These are phyloP conservation scores for Umbilicus rupestris DNA, from an alignment of 164 flowering plant species.

Conservation along the genomic window DNA sequence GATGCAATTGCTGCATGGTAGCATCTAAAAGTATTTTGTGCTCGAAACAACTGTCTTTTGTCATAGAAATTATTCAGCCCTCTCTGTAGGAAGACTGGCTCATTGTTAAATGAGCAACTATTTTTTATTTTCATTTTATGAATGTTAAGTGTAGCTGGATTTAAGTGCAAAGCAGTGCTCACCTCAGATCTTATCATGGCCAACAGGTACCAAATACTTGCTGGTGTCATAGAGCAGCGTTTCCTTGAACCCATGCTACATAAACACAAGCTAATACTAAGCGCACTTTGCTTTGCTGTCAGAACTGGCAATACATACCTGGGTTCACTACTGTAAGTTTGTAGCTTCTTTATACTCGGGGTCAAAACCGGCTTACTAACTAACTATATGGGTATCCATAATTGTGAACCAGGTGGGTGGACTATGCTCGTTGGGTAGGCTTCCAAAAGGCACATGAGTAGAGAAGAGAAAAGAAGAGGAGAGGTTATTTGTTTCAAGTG, in stretches of 20 bases:
- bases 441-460: slow-evolving; percentile 33
- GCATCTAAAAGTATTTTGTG: background rate
- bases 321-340: slow-evolving; percentile 86
- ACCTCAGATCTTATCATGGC: background rate
- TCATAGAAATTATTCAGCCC: background rate
- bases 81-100: background rate
- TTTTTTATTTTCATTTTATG: background rate
- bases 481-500: slow-evolving; percentile 3
- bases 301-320: slow-evolving; percentile 92
- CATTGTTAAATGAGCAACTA: background rate
- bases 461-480: background rate
- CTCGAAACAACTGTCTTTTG: background rate
- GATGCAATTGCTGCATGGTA: background rate
- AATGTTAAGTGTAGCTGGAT: background rate
- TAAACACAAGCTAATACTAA: slow-evolving; percentile 64
- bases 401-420: slow-evolving; percentile 50
- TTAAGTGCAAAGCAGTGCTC: background rate
- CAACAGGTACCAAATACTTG: slow-evolving; percentile 83
- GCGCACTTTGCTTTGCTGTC: slow-evolving; percentile 85
- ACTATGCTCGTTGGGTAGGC: slow-evolving; percentile 57
- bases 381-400: background rate
- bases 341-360: background rate
- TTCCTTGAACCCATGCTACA: slow-evolving; percentile 80
- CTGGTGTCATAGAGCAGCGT: slow-evolving; percentile 90
- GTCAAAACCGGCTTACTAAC: background rate